Percentiles rank a stretch among this genome's conserved stretches.
phyloP scores from a whole-genome alignment of 345 rosid genomes.

The Syzygium grande region DNA sequence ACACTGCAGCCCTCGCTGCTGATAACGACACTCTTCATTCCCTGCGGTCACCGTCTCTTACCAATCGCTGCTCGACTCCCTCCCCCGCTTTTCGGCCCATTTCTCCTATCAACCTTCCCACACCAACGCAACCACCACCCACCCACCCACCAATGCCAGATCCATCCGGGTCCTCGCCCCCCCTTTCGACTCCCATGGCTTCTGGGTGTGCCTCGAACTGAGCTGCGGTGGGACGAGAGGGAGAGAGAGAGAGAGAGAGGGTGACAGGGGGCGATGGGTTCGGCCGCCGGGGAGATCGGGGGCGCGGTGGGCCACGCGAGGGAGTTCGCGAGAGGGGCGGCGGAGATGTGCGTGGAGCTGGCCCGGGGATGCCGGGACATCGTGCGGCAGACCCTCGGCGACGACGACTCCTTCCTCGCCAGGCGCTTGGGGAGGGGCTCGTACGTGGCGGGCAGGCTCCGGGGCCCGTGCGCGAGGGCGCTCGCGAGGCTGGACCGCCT shows the following conservation, averaged over 20 bases:
- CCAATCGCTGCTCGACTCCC: background rate
- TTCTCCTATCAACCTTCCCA: background rate
- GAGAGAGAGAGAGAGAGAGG: accelerated
- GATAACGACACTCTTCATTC: background rate
- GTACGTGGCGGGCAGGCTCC: slow-evolving; percentile 19
- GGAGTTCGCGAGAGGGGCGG: slow-evolving; percentile 44
- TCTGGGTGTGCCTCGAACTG: background rate
- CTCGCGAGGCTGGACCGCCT: slow-evolving; percentile 22
- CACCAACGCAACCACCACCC: background rate
- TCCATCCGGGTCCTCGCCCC: background rate
- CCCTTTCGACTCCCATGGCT: background rate
- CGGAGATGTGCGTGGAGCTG: slow-evolving; percentile 52
- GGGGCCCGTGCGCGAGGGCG: slow-evolving; percentile 14
- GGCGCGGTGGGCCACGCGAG: slow-evolving; percentile 26
- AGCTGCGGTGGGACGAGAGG: background rate
- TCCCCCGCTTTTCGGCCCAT: background rate
- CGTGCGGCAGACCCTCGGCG: slow-evolving; percentile 42
- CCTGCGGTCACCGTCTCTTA: background rate
- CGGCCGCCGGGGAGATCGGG: slow-evolving; percentile 3
- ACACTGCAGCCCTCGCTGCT: background rate
- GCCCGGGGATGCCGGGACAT: slow-evolving; percentile 58
- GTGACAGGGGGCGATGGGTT: background rate
- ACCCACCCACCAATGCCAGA: background rate
- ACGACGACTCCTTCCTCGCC: slow-evolving; percentile 42
- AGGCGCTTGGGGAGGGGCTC: slow-evolving; percentile 34